phyloP scores from a whole-genome alignment of 169 alveolate species.

The Hepatocystis sp. region DNA sequence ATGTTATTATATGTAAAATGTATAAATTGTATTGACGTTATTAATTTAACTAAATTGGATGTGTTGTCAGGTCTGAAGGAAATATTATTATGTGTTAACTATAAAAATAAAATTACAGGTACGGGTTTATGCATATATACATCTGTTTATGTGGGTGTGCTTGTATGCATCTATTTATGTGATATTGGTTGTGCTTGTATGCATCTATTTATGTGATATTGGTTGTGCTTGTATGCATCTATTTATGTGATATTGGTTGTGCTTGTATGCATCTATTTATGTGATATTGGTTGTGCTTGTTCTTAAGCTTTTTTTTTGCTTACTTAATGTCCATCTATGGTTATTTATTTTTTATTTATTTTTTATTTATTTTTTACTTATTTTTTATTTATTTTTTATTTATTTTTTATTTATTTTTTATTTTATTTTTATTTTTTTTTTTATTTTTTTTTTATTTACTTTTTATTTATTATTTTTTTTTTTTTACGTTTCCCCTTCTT shows the following conservation, averaged over 20 bases:
- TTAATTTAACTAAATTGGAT: constrained; percentile 95
- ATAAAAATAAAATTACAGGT: constrained; percentile 81
- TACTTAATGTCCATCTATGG: background rate
- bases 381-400: background rate
- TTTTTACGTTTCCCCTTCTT: background rate
- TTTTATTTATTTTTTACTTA: background rate
- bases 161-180: background rate
- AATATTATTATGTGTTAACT: constrained; percentile 88
- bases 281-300: background rate
- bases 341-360: too few species aligned
- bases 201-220: too few species aligned
- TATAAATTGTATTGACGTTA: constrained; percentile 86
- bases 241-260: too few species aligned
- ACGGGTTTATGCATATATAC: background rate
- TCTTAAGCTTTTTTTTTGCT: background rate
- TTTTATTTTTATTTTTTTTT: background rate
- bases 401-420: background rate
- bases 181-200: background rate
- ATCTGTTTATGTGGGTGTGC: background rate
- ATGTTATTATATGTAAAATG: constrained; percentile 82
- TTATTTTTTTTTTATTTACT: background rate
- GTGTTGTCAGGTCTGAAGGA: constrained; percentile 92
- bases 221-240: too few species aligned
- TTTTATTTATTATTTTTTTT: constrained; percentile 4
- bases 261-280: background rate